phyloP scores from a whole-genome alignment of 768 basidiomycete species.

The Daedaleopsis nitida region DNA sequence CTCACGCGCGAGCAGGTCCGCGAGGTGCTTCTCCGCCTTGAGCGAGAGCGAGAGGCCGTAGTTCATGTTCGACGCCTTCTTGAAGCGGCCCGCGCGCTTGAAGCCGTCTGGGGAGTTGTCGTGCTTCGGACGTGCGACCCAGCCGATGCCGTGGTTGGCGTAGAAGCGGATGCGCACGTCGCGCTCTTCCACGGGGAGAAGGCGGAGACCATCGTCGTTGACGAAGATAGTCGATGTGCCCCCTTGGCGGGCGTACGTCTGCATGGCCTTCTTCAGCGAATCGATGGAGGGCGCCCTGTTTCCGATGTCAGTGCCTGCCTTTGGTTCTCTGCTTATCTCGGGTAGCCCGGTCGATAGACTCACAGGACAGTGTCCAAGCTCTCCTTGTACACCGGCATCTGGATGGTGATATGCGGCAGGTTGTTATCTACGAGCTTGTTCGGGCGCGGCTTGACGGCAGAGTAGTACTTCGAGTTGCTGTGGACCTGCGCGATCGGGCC shows the following conservation, averaged over 20 bases:
- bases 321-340: neutral
- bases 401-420: slow-evolving; percentile 53
- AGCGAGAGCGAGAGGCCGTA: slow-evolving; percentile 38
- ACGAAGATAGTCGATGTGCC: slow-evolving; percentile 59
- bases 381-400: slow-evolving; percentile 60
- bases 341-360: slow-evolving; percentile 19
- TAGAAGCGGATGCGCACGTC: slow-evolving; percentile 54
- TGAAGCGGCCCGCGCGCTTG: slow-evolving; percentile 52
- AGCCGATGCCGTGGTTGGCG: slow-evolving; percentile 58
- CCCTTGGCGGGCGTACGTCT: slow-evolving; percentile 67
- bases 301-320: neutral
- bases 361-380: slow-evolving; percentile 52
- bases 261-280: slow-evolving; percentile 61
- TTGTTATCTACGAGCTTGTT: slow-evolving; percentile 46
- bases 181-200: slow-evolving; percentile 46
- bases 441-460: slow-evolving; percentile 43
- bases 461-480: slow-evolving; percentile 56
- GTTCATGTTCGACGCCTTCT: slow-evolving; percentile 56
- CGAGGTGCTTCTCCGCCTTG: slow-evolving; percentile 38
- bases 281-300: slow-evolving; percentile 48
- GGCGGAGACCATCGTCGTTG: slow-evolving; percentile 64
- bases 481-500: slow-evolving; percentile 57
- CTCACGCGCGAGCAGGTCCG: slow-evolving; percentile 28
- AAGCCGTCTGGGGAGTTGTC: slow-evolving; percentile 42
- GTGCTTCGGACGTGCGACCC: slow-evolving; percentile 61